Conservation (phyloP, 2,329 filamentous ascomycete species). For the Aspergillus sp. region DNA sequence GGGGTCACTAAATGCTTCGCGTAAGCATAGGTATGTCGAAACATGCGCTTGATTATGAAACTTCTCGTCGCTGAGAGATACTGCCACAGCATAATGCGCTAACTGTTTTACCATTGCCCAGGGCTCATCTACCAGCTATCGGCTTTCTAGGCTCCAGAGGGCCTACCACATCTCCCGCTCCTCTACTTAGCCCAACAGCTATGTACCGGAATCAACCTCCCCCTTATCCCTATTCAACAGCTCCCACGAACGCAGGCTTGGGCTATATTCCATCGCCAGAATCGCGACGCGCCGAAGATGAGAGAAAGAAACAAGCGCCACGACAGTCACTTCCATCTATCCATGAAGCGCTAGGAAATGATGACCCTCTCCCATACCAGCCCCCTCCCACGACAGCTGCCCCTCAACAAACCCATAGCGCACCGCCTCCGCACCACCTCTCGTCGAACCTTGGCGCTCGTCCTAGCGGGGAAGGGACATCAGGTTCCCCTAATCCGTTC, state of each 20-base stretch:
- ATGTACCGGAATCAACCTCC: slow-evolving; percentile 44
- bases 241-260: slow-evolving; percentile 33
- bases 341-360: slow-evolving; percentile 61
- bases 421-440: slow-evolving; percentile 47
- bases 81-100: too few relatives aligned
- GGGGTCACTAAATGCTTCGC: slow-evolving; percentile 39
- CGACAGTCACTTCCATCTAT: slow-evolving; percentile 64
- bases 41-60: neutral
- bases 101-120: slow-evolving; percentile 17
- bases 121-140: slow-evolving; percentile 46
- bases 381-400: slow-evolving; percentile 48
- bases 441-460: slow-evolving; percentile 34
- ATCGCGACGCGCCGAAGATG: slow-evolving; percentile 42
- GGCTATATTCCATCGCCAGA: slow-evolving; percentile 46
- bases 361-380: slow-evolving; percentile 51
- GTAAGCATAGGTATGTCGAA: slow-evolving; percentile 35
- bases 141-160: slow-evolving; percentile 38
- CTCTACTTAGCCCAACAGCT: slow-evolving; percentile 43
- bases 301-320: slow-evolving; percentile 39
- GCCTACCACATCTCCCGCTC: slow-evolving; percentile 37
- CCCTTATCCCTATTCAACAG: slow-evolving; percentile 43
- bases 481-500: slow-evolving; percentile 47
- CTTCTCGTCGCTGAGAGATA: too few relatives aligned
- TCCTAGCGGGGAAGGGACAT: slow-evolving; percentile 40
- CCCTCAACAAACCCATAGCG: slow-evolving; percentile 50